Conservation (phyloP, 2,329 filamentous ascomycete species). For the Anisogramma anomala region DNA sequence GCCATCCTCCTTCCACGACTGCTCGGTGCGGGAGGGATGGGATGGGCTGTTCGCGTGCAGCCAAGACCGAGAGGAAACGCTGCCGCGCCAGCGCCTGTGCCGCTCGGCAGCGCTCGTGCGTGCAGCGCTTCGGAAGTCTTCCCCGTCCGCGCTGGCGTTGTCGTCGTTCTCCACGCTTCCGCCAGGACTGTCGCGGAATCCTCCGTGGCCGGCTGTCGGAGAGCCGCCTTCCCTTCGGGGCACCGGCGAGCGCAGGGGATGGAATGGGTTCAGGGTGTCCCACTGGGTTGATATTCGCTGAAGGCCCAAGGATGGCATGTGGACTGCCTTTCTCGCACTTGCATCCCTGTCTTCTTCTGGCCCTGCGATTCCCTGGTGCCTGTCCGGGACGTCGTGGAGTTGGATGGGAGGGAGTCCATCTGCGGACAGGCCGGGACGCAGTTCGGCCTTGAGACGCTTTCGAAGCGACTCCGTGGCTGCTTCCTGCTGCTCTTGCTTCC, state of each 20-base stretch:
- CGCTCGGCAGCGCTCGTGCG: not conserved
- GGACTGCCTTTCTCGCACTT: not conserved
- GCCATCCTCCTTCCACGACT: not conserved
- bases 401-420: not conserved
- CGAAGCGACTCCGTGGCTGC: not conserved
- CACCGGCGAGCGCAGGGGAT: not conserved
- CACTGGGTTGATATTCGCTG: conserved; percentile 2
- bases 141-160: no score
- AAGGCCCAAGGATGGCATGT: not conserved
- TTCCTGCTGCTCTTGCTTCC: not conserved
- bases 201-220: not conserved
- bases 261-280: conserved; percentile 6
- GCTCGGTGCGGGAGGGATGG: not conserved
- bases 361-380: no score
- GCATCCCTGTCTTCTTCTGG: not conserved
- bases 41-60: not conserved
- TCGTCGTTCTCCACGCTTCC: not conserved
- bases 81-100: not conserved
- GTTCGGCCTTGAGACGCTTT: conserved; percentile 3
- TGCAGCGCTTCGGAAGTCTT: not conserved
- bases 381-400: not conserved
- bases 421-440: not conserved
- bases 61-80: not conserved
- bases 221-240: not conserved
- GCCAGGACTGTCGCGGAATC: not conserved